Base-by-base conservation (phyloP, 2,329 filamentous ascomycete genomes). In the Shiraia sp. region DNA sequence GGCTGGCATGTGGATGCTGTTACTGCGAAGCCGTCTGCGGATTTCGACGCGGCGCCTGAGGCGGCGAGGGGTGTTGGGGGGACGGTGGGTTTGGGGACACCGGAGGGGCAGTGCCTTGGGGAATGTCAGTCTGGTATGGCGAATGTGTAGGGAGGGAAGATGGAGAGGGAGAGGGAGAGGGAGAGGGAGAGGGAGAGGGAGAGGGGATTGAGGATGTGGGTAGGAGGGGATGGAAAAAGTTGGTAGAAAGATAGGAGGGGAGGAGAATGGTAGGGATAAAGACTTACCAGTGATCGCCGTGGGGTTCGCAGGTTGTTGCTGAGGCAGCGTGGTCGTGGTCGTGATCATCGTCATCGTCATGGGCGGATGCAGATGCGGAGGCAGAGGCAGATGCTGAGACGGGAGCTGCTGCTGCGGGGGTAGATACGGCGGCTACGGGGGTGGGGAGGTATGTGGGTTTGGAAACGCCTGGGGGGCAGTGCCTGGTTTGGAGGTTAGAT, bases 101-200 rank as follows among this genome's bases (percentile, higher is more conserved):
- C 57, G n/a, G 45, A 47, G 1, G 57, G 58, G 27, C 58, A 61
- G 47, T 60, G 50, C 57, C 57, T n/a, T n/a, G n/a, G n/a, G n/a
- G n/a, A n/a, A n/a, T n/a, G n/a, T n/a, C n/a, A n/a, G n/a, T n/a
- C n/a, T n/a, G n/a, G n/a, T n/a, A n/a, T n/a, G n/a, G n/a, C n/a
- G n/a, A n/a, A n/a, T n/a, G n/a, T n/a, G n/a, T n/a, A n/a, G n/a
- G n/a, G n/a, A n/a, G n/a, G n/a, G n/a, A n/a, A n/a, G n/a, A n/a
- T n/a, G n/a, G n/a, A n/a, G n/a, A n/a, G n/a, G n/a, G n/a, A n/a
- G n/a, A n/a, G n/a, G n/a, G n/a, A n/a, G n/a, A n/a, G n/a, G n/a
- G n/a, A n/a, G n/a, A n/a, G n/a, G n/a, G n/a, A n/a, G n/a, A n/a
- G n/a, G n/a, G n/a, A n/a, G n/a, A n/a, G n/a, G n/a, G n/a, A n/a